Percentiles rank a stretch among this genome's conserved stretches.
Evolutionary conservation across 2,329 filamentous ascomycete species (phyloP).

Genomic region (Penicillium hesseltinei): DNA sequence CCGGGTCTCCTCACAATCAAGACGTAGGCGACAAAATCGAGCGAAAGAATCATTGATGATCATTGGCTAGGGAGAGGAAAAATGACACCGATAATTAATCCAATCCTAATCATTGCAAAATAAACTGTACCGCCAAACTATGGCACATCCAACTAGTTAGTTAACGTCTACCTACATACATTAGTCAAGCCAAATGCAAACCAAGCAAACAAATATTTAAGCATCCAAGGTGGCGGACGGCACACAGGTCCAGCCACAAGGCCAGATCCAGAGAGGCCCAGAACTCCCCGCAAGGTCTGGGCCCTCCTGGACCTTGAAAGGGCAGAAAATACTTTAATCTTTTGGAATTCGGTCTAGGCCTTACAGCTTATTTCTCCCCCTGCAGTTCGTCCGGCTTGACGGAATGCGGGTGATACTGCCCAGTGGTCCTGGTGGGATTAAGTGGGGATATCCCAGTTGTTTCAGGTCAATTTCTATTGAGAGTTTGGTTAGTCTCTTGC

Average conservation of each 20-base stretch:
- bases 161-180: no score
- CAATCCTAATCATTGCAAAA: neutral
- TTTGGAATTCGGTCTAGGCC: constrained; percentile 28
- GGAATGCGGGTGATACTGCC: neutral
- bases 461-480: neutral
- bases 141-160: no score
- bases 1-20: neutral
- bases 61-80: neutral
- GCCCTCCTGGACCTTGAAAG: constrained; percentile 27
- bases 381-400: constrained; percentile 10
- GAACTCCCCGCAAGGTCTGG: constrained; percentile 30
- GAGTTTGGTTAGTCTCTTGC: neutral
- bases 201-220: neutral
- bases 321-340: constrained; percentile 17
- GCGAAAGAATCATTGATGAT: neutral
- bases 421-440: neutral
- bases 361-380: constrained; percentile 3
- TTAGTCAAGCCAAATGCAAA: neutral
- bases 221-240: neutral
- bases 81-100: neutral
- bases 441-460: neutral
- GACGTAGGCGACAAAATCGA: neutral
- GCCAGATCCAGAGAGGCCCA: constrained; percentile 28
- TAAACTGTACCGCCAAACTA: neutral
- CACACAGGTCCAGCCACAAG: neutral